Base-by-base conservation (phyloP, 2,329 filamentous ascomycete species). In the Coniochaeta sp. region DNA sequence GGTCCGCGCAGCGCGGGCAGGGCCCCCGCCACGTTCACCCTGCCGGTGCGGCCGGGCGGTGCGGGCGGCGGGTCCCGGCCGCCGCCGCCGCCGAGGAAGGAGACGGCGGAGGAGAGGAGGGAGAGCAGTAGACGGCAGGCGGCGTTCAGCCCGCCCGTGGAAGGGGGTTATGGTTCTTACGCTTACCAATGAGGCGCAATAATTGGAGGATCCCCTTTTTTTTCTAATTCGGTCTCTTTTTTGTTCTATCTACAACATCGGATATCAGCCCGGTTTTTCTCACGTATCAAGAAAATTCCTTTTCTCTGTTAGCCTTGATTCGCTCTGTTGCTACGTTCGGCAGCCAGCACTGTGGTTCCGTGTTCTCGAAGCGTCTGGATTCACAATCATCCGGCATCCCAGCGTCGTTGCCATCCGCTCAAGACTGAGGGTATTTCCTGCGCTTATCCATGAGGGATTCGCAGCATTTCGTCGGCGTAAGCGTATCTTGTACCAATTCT, bases 21-120 rank as follows among this genome's bases (percentile, higher is more conserved):
- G 58, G 71, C 77, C 17, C 47, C 47, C 14, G 47, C 47, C 16
- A 84, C 82, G 2, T 87, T 88, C 60, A 82, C 80, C 38, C 76
- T 91, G 57, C 87, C 89, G 1, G 81, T 89, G 61, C 83, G 88
- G 55, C 79, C 83, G 52, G 86, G 81, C 33, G 84, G 86, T 43
- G 81, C 81, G 43, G 81, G 81, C 3, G 81, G 77, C 9, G 83
- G 82, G 12, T 78, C 82, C 9, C 76, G 87, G 34, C 85, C 84
- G 57, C 81, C 87, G 22, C 81, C 85, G n/a, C 84, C 81, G 40
- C 80, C 80, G 40, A 79, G 81, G 66, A 85, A 84, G 70, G 79
- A 81, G 65, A 81, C 78, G 26, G 74, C 79, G 2, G 82, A 85
- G 60, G 81, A 85, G 50, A 64, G 76, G 58, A 79, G 59, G 36